Percentiles rank a stretch among this genome's conserved stretches.
Evolutionary conservation across 208 protist genomes (phyloP).

Genomic region (Leishmania martiniquensis): DNA sequence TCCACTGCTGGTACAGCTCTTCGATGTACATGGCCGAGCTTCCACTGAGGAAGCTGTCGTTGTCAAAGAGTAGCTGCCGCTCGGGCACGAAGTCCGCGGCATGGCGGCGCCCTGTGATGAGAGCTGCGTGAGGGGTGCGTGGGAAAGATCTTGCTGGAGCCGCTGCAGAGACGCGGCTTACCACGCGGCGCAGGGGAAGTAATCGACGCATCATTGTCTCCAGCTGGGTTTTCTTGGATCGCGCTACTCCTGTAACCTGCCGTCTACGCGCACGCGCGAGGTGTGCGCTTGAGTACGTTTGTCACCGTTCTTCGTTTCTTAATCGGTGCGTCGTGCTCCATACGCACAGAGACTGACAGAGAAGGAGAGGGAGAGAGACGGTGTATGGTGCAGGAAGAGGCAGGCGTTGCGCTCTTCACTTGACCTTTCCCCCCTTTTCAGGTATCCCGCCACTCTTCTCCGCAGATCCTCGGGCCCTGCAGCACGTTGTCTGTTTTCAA

Average conservation of each 20-base stretch:
- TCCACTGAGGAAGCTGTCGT: constrained; percentile 88
- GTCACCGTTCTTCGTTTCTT: background rate
- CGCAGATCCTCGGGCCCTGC: background rate
- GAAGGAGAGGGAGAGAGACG: background rate
- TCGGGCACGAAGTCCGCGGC: constrained; percentile 33
- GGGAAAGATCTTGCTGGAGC: constrained; percentile 4
- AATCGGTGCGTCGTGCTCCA: background rate
- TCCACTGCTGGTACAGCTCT: constrained; percentile 80
- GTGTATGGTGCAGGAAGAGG: background rate
- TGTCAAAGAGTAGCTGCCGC: constrained; percentile 72
- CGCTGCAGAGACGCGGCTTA: constrained; percentile 21
- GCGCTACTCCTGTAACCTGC: background rate
- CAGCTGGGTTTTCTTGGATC: background rate
- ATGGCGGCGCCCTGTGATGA: constrained; percentile 15
- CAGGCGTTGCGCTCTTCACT: background rate
- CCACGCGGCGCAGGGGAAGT: constrained; percentile 17
- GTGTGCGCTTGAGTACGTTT: background rate
- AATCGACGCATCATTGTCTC: constrained; percentile 68
- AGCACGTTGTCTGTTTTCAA: background rate
- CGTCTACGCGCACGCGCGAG: background rate
- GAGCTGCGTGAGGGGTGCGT: constrained; percentile 2
- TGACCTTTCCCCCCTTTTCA: constrained; percentile 5
- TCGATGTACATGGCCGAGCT: constrained; percentile 86
- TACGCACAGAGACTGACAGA: constrained; percentile 11
- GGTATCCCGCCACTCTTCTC: background rate